These are phyloP conservation scores for Aspergillus bombycis DNA, from an alignment of 2,329 filamentous ascomycete species.

Conservation along the genomic window DNA sequence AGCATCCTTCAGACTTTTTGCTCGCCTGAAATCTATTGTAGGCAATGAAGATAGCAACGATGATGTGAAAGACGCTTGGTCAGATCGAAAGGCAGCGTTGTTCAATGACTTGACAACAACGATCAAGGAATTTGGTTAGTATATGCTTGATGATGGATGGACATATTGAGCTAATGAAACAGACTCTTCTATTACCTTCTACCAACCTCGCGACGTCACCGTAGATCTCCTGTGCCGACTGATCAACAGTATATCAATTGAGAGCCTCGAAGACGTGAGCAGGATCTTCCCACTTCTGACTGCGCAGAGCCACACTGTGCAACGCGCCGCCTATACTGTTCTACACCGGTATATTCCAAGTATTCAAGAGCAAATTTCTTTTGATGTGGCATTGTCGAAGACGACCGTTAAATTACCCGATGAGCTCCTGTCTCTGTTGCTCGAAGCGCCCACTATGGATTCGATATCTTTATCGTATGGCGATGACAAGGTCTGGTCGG, in stretches of 20 bases:
- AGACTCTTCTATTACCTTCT: conserved; percentile 55
- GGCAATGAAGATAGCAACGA: conserved; percentile 72
- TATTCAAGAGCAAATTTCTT: conserved; percentile 77
- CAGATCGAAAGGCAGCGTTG: conserved; percentile 60
- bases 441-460: conserved; percentile 75
- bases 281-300: conserved; percentile 77
- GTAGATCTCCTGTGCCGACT: conserved; percentile 74
- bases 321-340: conserved; percentile 78
- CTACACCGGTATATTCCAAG: conserved; percentile 79
- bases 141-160: neutral
- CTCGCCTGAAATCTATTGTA: conserved; percentile 61
- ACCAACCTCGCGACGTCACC: conserved; percentile 73
- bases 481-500: conserved; percentile 65
- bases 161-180: conserved; percentile 13
- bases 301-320: conserved; percentile 73
- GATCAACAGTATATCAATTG: conserved; percentile 65
- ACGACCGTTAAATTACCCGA: conserved; percentile 71
- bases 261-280: conserved; percentile 64
- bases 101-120: conserved; percentile 58
- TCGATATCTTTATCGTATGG: conserved; percentile 67
- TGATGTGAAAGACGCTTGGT: conserved; percentile 76
- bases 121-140: conserved; percentile 45
- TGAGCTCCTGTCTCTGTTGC: conserved; percentile 79
- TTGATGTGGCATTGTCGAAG: conserved; percentile 66
- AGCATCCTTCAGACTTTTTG: conserved; percentile 72